Conservation (phyloP, 1,284 basidiomycete species). For the Lentinula novae-zelandiae region DNA sequence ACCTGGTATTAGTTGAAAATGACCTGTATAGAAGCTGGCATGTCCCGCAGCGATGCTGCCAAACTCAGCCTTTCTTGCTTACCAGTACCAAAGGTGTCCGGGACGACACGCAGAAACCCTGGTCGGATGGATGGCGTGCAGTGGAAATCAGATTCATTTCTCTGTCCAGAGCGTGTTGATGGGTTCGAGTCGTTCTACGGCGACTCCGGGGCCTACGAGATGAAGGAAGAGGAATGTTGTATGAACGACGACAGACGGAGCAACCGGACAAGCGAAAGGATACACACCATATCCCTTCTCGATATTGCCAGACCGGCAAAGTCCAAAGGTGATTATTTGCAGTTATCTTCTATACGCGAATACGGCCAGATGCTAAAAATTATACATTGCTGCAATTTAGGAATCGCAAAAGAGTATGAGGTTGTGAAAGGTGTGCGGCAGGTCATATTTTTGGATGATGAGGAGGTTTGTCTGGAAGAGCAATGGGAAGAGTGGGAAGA, state of each 20-base stretch:
- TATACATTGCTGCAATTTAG: background rate
- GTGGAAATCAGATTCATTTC: constrained; percentile 23
- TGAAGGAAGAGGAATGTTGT: background rate
- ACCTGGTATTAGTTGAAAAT: background rate
- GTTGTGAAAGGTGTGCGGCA: constrained; percentile 12
- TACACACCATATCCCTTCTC: constrained; percentile 14
- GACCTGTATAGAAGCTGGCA: constrained; percentile 6
- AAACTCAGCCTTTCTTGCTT: background rate
- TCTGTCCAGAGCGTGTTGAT: constrained; percentile 18
- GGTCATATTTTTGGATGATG: constrained; percentile 18
- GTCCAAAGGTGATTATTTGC: constrained; percentile 13
- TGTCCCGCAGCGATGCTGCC: constrained; percentile 7
- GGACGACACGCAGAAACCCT: constrained; percentile 17
- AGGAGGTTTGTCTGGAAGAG: constrained; percentile 2
- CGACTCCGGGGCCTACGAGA: background rate
- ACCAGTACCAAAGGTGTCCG: background rate
- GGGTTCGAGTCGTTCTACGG: constrained; percentile 2
- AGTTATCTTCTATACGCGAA: no score
- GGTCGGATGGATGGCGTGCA: constrained; percentile 23
- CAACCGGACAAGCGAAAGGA: background rate
- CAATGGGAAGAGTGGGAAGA: constrained; percentile 18
- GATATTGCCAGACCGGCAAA: constrained; percentile 20
- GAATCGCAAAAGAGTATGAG: constrained; percentile 18
- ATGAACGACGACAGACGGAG: background rate
- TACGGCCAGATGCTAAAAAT: background rate